Conservation (phyloP, 768 basidiomycete genomes). For the Macrolepiota dolichaula region DNA sequence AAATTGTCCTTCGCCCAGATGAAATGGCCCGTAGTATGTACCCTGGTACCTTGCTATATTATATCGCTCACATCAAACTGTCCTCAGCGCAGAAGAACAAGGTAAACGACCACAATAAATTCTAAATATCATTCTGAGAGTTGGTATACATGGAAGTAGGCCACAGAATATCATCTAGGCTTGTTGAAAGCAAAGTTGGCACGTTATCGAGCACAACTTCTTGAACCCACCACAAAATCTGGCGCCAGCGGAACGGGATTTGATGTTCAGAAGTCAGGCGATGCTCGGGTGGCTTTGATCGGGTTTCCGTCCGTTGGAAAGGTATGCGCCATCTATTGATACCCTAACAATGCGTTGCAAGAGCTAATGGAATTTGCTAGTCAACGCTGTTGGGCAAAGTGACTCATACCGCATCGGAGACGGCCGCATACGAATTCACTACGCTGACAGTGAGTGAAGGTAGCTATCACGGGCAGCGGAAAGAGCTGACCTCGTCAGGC, state of each 20-base stretch:
- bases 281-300: slow-evolving; percentile 88
- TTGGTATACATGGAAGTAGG: slow-evolving; percentile 42
- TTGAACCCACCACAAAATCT: slow-evolving; percentile 87
- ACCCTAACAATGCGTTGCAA: not conserved
- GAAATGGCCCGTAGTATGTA: slow-evolving; percentile 95
- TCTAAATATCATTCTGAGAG: slow-evolving; percentile 4
- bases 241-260: slow-evolving; percentile 81
- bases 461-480: not conserved
- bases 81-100: slow-evolving; percentile 90
- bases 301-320: slow-evolving; percentile 97
- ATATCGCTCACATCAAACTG: not conserved
- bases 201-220: slow-evolving; percentile 89
- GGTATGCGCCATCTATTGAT: slow-evolving; percentile 29
- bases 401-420: slow-evolving; percentile 85
- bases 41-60: not conserved
- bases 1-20: slow-evolving; percentile 43
- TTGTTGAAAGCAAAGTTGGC: slow-evolving; percentile 93
- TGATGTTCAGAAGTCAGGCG: slow-evolving; percentile 79
- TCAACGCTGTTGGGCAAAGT: slow-evolving; percentile 90
- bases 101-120: slow-evolving; percentile 35
- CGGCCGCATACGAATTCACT: slow-evolving; percentile 95
- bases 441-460: slow-evolving; percentile 65
- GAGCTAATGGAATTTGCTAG: slow-evolving; percentile 30
- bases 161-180: slow-evolving; percentile 93
- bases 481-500: slow-evolving; percentile 45